Evolutionary conservation across 441 rosid genomes (phyloP), one percentile per base, ranked within the genome.

Genomic region (Dalechampia spathulata): DNA sequence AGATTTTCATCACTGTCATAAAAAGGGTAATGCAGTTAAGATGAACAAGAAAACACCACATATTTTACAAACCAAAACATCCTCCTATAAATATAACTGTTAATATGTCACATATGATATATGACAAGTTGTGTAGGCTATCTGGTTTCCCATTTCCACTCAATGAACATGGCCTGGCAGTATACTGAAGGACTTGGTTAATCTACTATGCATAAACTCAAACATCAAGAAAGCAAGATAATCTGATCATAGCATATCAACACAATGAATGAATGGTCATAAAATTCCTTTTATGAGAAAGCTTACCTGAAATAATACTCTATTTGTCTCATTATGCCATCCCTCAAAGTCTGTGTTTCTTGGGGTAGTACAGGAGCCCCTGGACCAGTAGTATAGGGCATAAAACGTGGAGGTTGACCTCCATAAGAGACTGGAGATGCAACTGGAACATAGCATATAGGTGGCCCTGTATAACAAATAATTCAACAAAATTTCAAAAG

Each of bases 261-360:
- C 8, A 6, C 28, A 38, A 11, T 41, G n/a, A n/a, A n/a, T n/a
- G n/a, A n/a, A n/a, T n/a, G n/a, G n/a, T n/a, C n/a, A n/a, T n/a
- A n/a, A n/a, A n/a, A n/a, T n/a, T 13, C 22, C 3, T 58, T 16
- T 23, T 45, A 19, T 30, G 3, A 57, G 27, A 21, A 41, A 19
- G 13, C 76, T 67, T 66, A 83, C 99, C 99, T 83, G 87, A 93
- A 93, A 78, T 93, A 93, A 63, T 90, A 90, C 63, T 93, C 96
- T 58, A 93, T 78, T 63, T 93, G 99, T 67, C 69, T 81, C 8
- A 74, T 58, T 64, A 93, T 68, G 69, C 66, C 71, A 58, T 71
- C 79, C 71, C 61, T 83, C 76, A 93, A 74, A 37, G 69, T 69
- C 39, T 48, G 43, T 23, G 49, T 68, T 62, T 75, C 97, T 19